Conservation (phyloP, 2,329 filamentous ascomycete species). For the Aspergillus fijiensis region DNA sequence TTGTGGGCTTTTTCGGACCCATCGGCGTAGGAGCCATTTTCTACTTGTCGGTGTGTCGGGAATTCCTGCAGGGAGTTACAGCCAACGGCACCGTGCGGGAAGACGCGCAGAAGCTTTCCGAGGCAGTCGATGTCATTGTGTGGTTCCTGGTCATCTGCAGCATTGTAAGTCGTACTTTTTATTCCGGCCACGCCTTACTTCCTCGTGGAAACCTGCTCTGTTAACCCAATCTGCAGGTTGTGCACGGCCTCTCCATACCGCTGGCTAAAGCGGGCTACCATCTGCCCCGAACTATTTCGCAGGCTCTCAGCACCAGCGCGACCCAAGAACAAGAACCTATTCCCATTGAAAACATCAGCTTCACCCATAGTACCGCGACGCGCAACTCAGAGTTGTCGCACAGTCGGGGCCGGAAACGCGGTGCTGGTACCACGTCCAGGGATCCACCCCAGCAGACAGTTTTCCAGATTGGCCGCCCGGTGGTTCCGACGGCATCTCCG, state of each 20-base stretch:
- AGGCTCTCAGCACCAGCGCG: slow-evolving; percentile 45
- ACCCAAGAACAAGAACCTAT: slow-evolving; percentile 31
- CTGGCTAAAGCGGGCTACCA: slow-evolving; percentile 53
- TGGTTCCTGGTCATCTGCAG: slow-evolving; percentile 87
- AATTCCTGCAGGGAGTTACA: slow-evolving; percentile 64
- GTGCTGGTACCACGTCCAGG: slow-evolving; percentile 4
- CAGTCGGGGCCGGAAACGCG: slow-evolving; percentile 30
- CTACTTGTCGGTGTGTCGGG: slow-evolving; percentile 77
- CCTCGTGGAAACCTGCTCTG: background rate
- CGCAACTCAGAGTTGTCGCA: slow-evolving; percentile 17
- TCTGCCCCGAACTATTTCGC: slow-evolving; percentile 48
- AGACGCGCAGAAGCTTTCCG: slow-evolving; percentile 65
- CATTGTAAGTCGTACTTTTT: slow-evolving; percentile 54
- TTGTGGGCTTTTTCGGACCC: slow-evolving; percentile 90
- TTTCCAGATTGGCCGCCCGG: slow-evolving; percentile 30
- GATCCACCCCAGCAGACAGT: slow-evolving; percentile 21
- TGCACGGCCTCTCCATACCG: slow-evolving; percentile 81
- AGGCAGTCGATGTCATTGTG: slow-evolving; percentile 69
- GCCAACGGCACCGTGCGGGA: slow-evolving; percentile 61
- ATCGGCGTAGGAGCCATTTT: slow-evolving; percentile 90
- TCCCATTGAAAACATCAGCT: slow-evolving; percentile 25
- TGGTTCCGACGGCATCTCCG: slow-evolving; percentile 22
- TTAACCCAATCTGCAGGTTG: slow-evolving; percentile 51
- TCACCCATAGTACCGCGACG: slow-evolving; percentile 38
- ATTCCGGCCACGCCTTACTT: background rate